phyloP scores from a whole-genome alignment of 2,329 filamentous ascomycete species.

The Elsinoe arachidis region DNA sequence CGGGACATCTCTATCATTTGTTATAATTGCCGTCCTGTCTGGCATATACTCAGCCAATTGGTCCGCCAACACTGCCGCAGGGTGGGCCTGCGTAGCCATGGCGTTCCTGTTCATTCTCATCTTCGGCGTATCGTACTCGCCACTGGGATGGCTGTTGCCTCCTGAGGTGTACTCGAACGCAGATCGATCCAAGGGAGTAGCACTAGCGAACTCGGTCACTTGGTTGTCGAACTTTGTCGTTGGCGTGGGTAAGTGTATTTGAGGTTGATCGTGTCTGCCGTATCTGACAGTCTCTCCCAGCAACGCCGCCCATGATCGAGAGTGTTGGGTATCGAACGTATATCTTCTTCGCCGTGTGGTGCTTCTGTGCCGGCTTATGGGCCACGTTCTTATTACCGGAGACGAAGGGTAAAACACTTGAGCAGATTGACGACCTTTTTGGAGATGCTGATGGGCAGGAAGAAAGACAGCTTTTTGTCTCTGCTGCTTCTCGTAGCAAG shows the following conservation, averaged over 20 bases:
- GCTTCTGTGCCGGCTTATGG: constrained; percentile 43
- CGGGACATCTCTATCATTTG: constrained; percentile 24
- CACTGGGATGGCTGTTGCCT: constrained; percentile 31
- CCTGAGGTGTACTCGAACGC: constrained; percentile 15
- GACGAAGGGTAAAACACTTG: constrained; percentile 39
- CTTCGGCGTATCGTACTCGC: constrained; percentile 27
- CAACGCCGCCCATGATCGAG: constrained; percentile 25
- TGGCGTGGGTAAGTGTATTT: constrained; percentile 3
- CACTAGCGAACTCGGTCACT: constrained; percentile 1
- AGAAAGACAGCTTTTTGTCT: constrained; percentile 14
- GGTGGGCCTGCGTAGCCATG: constrained; percentile 16
- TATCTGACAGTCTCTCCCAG: not conserved
- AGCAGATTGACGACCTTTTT: constrained; percentile 25
- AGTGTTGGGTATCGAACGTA: constrained; percentile 52
- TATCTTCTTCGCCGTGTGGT: constrained; percentile 52
- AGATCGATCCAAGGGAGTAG: constrained; percentile 13
- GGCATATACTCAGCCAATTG: constrained; percentile 21
- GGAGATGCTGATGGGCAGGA: constrained; percentile 20
- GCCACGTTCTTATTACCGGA: constrained; percentile 49
- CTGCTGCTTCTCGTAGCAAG: not conserved
- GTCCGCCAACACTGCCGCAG: constrained; percentile 19
- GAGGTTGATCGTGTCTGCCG: not conserved
- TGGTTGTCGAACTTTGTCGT: constrained; percentile 19
- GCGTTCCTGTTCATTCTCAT: constrained; percentile 14
- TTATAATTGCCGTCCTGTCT: constrained; percentile 25